Evolutionary conservation across 2,329 filamentous ascomycete species (phyloP).

Genomic region (Hypocreales sp.): DNA sequence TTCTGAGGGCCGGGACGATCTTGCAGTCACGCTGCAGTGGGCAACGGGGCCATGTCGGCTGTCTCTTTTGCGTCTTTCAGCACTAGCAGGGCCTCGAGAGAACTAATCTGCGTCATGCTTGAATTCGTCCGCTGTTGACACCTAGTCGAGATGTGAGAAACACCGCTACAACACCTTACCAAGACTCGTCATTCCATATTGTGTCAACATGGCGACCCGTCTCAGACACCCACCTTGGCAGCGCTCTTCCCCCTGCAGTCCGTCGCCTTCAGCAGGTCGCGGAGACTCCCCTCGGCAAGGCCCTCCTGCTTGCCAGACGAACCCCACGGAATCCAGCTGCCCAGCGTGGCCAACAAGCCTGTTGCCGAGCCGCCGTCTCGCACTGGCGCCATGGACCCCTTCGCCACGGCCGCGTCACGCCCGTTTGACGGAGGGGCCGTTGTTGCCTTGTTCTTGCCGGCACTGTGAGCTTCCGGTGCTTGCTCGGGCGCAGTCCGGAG

Average conservation of each 20-base stretch:
- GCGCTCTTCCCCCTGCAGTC: constrained; percentile 19
- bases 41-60: no score
- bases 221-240: no score
- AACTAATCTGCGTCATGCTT: no score
- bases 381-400: constrained; percentile 1
- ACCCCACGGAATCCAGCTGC: constrained; percentile 7
- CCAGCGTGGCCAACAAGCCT: constrained; percentile 5
- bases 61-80: no score
- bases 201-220: no score
- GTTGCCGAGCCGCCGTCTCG: constrained; percentile 2
- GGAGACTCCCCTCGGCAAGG: constrained; percentile 40
- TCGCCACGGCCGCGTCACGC: not conserved
- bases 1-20: no score
- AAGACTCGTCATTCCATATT: no score
- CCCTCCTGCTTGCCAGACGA: constrained; percentile 15
- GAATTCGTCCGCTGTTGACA: no score
- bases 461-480: constrained; percentile 7
- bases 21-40: no score
- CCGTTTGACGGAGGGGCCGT: constrained; percentile 6
- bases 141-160: no score
- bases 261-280: constrained; percentile 29
- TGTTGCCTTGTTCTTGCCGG: constrained; percentile 3
- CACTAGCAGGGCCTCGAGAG: no score
- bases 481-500: constrained; percentile 22
- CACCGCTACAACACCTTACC: no score